A percentile compares a stretch with the other conserved stretches of the same genome.
Evolutionary conservation across 345 rosid genomes (phyloP).

Genomic region (Ceriops zippeliana): DNA sequence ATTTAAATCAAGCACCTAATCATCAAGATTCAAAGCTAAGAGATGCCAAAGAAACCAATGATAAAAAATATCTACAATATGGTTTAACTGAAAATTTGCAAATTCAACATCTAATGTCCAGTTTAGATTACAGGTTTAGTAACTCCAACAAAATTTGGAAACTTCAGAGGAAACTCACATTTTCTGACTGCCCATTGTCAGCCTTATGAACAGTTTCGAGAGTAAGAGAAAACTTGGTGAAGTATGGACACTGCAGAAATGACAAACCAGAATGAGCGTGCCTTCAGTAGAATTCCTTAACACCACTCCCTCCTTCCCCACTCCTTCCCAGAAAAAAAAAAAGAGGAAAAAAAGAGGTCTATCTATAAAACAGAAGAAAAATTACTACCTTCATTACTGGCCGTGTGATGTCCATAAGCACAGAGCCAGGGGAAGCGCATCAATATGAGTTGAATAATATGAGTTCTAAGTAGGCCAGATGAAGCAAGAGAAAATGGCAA

Average conservation of each 20-base stretch:
- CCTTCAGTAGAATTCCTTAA: neutral
- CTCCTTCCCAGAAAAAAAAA: neutral
- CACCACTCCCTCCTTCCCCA: too few species aligned
- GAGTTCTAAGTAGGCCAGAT: neutral
- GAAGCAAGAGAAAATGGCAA: constrained; percentile 4
- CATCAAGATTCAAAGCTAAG: constrained; percentile 15
- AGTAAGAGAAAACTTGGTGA: constrained; percentile 55
- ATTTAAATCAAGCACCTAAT: constrained; percentile 52
- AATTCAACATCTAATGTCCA: neutral
- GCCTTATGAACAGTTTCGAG: constrained; percentile 57
- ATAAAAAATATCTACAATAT: neutral
- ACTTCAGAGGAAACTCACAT: constrained; percentile 39
- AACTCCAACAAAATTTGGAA: neutral
- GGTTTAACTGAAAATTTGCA: neutral
- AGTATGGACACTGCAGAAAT: constrained; percentile 65
- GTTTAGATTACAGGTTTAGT: neutral
- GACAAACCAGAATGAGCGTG: constrained; percentile 12
- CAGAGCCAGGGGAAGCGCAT: constrained; percentile 17
- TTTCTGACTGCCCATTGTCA: constrained; percentile 55
- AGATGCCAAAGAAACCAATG: constrained; percentile 8
- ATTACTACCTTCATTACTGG: constrained; percentile 61
- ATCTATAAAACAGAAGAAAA: neutral
- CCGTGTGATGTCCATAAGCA: constrained; percentile 18
- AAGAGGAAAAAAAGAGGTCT: neutral
- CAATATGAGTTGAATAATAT: constrained; percentile 19